phyloP scores from a whole-genome alignment of 345 rosid species.

The Trapa incisa region DNA sequence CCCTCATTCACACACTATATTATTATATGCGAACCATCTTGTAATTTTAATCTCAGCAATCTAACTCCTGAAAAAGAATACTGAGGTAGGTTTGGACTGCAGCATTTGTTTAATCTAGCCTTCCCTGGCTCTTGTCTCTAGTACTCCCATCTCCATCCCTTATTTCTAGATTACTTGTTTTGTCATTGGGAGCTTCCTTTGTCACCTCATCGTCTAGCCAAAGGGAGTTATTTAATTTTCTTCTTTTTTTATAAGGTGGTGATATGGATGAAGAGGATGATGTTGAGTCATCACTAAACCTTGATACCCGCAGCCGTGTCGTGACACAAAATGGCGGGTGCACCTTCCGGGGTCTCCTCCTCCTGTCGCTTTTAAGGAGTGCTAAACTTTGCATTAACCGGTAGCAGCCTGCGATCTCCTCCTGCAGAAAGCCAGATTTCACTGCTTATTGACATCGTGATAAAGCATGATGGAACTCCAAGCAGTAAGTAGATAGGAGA shows the following conservation, averaged over 20 bases:
- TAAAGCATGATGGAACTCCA: no score
- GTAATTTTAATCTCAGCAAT: no score
- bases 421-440: slow-evolving; percentile 13
- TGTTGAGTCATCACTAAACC: slow-evolving; percentile 29
- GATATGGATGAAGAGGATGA: slow-evolving; percentile 35
- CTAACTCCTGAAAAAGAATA: no score
- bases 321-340: slow-evolving; percentile 56
- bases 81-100: no score
- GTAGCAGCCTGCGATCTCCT: slow-evolving; percentile 71
- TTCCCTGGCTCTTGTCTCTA: no score
- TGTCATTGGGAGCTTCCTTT: slow-evolving; percentile 32
- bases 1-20: no score
- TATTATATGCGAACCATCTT: no score
- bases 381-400: slow-evolving; percentile 59
- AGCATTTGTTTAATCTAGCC: no score
- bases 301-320: slow-evolving; percentile 35
- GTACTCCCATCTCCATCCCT: no score
- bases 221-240: slow-evolving; percentile 47
- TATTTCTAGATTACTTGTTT: no score
- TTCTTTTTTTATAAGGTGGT: slow-evolving; percentile 43
- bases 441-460: neutral
- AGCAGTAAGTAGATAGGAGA: neutral
- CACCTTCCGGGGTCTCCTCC: slow-evolving; percentile 38
- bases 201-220: slow-evolving; percentile 64
- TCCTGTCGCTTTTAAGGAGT: slow-evolving; percentile 20